Conservation (phyloP, 495 filamentous ascomycete species). For the Schizothecium vesticola region DNA sequence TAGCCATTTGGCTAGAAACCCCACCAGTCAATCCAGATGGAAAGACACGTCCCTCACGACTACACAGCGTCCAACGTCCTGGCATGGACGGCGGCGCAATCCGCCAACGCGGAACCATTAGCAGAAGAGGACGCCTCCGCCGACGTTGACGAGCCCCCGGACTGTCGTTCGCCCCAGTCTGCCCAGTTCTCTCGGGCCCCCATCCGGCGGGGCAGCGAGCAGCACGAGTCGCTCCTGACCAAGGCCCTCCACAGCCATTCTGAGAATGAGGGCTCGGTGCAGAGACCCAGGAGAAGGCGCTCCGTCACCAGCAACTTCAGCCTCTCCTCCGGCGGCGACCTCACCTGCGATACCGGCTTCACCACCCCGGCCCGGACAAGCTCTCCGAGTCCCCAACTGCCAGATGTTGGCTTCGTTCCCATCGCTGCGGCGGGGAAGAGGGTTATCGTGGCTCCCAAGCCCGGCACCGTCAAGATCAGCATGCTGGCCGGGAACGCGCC, state of each 20-base stretch:
- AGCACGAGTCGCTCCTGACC: conserved; percentile 72
- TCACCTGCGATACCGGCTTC: conserved; percentile 85
- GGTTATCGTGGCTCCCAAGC: background rate
- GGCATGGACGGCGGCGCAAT: conserved; percentile 36
- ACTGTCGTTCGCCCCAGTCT: conserved; percentile 13
- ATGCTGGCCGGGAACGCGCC: conserved; percentile 12
- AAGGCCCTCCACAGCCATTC: conserved; percentile 66
- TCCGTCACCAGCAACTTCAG: conserved; percentile 76
- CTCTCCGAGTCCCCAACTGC: conserved; percentile 79
- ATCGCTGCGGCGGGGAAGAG: conserved; percentile 10
- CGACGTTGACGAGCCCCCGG: conserved; percentile 33
- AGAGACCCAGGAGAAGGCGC: conserved; percentile 41
- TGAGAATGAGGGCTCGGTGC: conserved; percentile 38
- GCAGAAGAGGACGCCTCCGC: conserved; percentile 36
- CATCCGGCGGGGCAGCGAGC: conserved; percentile 41
- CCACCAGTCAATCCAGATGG: conserved; percentile 27
- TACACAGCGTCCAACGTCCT: conserved; percentile 36
- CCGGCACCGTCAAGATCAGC: conserved; percentile 6
- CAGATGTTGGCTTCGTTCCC: conserved; percentile 29
- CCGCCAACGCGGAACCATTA: conserved; percentile 38
- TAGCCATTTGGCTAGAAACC: background rate
- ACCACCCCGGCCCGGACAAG: conserved; percentile 87
- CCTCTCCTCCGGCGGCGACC: conserved; percentile 72
- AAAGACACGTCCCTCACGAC: conserved; percentile 35
- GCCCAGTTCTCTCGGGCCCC: conserved; percentile 38